Evolutionary conservation across 208 protist species (phyloP).

Genomic region (Trypanosoma lewisi): DNA sequence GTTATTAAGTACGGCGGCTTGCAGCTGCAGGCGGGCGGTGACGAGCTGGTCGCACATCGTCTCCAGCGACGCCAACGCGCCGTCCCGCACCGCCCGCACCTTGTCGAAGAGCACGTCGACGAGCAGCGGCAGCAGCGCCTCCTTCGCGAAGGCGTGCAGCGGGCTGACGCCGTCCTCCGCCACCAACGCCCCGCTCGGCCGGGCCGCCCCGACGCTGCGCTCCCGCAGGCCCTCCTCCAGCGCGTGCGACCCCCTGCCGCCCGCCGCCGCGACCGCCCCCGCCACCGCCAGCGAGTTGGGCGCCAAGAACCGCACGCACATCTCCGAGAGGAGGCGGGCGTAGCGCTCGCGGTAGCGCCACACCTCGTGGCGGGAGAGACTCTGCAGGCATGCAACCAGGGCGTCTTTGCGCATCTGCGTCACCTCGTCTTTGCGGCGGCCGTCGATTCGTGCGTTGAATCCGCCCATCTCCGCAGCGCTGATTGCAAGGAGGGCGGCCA

Average conservation of each 20-base stretch:
- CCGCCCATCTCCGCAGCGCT: slow-evolving; percentile 4
- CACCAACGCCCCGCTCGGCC: slow-evolving; percentile 10
- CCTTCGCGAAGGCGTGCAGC: slow-evolving; percentile 55
- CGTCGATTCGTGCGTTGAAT: slow-evolving; percentile 6
- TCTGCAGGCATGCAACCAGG: slow-evolving; percentile 44
- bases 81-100: slow-evolving; percentile 68
- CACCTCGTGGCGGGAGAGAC: slow-evolving; percentile 58
- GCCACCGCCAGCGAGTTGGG: slow-evolving; percentile 18
- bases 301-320: slow-evolving; percentile 54
- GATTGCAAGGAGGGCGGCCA: slow-evolving; percentile 45
- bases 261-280: slow-evolving; percentile 1
- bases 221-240: slow-evolving; percentile 21
- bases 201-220: background rate
- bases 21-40: slow-evolving; percentile 11
- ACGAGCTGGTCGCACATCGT: slow-evolving; percentile 34
- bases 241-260: background rate
- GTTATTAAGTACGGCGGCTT: background rate
- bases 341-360: slow-evolving; percentile 76
- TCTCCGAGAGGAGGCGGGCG: slow-evolving; percentile 52
- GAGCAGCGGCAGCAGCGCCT: slow-evolving; percentile 64
- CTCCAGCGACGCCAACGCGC: slow-evolving; percentile 51
- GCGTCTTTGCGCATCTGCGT: slow-evolving; percentile 41
- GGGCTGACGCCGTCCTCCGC: slow-evolving; percentile 27
- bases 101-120: slow-evolving; percentile 81
- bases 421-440: slow-evolving; percentile 12